phyloP scores from a whole-genome alignment of 2,329 filamentous ascomycete genomes.

The Torrubiella hemipterigena region DNA sequence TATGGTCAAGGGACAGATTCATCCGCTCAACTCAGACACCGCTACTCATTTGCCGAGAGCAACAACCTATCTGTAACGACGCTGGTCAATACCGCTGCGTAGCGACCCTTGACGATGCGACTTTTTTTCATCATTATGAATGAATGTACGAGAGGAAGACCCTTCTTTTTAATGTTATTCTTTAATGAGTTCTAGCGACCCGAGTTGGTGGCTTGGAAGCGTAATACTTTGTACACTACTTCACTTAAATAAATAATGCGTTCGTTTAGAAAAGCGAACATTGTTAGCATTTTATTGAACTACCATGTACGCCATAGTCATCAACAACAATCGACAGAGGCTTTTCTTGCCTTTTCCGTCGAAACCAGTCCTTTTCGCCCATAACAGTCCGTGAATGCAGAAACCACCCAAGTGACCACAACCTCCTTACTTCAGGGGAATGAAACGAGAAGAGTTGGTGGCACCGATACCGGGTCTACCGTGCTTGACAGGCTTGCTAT shows the following conservation, averaged over 20 bases:
- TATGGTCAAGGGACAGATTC: no score
- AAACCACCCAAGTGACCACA: slow-evolving; percentile 35
- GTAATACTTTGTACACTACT: no score
- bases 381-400: slow-evolving; percentile 45
- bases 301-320: slow-evolving; percentile 32
- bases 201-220: no score
- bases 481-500: slow-evolving; percentile 99
- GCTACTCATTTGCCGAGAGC: not conserved
- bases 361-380: slow-evolving; percentile 47
- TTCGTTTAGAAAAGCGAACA: slow-evolving; percentile 15
- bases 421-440: slow-evolving; percentile 95
- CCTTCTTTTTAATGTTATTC: no score
- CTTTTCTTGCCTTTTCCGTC: slow-evolving; percentile 30
- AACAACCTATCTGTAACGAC: no score
- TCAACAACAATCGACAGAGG: slow-evolving; percentile 32
- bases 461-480: slow-evolving; percentile 99
- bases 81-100: no score
- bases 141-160: no score
- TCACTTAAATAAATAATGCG: no score
- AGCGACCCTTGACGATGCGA: no score
- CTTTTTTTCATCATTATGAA: no score
- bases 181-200: no score
- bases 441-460: slow-evolving; percentile 99
- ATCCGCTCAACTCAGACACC: no score
- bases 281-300: slow-evolving; percentile 28